A percentile compares a stretch with the other conserved stretches of the same genome.
phyloP scores from a whole-genome alignment of 1,284 basidiomycete genomes.

The Boletus subluridellus region DNA sequence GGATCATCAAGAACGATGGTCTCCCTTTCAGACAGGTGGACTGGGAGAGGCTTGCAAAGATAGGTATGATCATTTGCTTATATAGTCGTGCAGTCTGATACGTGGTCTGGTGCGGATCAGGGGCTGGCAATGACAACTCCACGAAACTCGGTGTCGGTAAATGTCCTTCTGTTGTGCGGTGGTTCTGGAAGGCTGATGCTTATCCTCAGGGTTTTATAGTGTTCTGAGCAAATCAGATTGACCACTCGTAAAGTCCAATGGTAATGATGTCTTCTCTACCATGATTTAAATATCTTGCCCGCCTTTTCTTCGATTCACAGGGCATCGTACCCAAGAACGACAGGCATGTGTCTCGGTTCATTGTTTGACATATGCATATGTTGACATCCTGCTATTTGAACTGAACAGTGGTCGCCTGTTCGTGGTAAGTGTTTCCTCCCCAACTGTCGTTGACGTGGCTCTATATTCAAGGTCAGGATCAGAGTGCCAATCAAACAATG shows the following conservation, averaged over 20 bases:
- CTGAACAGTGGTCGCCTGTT: slow-evolving; percentile 48
- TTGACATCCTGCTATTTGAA: neutral
- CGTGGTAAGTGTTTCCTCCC: slow-evolving; percentile 49
- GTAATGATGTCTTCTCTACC: too few relatives aligned
- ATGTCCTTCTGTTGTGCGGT: slow-evolving; percentile 24
- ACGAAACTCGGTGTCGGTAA: slow-evolving; percentile 79
- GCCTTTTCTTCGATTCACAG: slow-evolving; percentile 10
- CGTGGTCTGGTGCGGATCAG: slow-evolving; percentile 35
- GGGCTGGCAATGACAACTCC: slow-evolving; percentile 24
- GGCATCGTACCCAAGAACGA: slow-evolving; percentile 7
- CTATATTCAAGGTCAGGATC: slow-evolving; percentile 46
- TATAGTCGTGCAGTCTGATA: neutral
- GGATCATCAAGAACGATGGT: slow-evolving; percentile 87
- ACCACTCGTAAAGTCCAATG: too few relatives aligned
- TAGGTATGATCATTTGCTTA: slow-evolving; percentile 45
- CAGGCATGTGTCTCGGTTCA: neutral
- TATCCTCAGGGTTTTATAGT: too few relatives aligned
- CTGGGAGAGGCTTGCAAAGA: slow-evolving; percentile 85
- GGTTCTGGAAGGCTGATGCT: neutral
- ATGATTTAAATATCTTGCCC: neutral
- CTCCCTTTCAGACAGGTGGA: slow-evolving; percentile 73
- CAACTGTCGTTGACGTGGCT: neutral
- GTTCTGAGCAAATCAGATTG: too few relatives aligned
- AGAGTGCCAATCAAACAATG: slow-evolving; percentile 87
- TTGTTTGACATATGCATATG: neutral